Conservation (phyloP, 1,284 basidiomycete genomes). For the Porodaedalea pini region DNA sequence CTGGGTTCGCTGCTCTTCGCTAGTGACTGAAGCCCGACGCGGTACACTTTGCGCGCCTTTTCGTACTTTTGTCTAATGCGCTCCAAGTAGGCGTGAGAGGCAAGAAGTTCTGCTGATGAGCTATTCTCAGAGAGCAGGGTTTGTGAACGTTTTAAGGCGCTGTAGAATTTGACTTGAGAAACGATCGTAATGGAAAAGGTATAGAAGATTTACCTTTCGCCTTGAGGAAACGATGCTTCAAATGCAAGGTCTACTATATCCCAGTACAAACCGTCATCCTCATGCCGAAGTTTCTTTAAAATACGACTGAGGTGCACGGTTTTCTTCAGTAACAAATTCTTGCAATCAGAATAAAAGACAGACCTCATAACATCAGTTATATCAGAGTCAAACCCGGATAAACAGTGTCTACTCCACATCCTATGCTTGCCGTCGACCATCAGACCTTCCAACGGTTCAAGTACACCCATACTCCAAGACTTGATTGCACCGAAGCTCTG, state of each 20-base stretch:
- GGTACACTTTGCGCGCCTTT: constrained; percentile 83
- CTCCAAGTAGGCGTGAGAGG: constrained; percentile 78
- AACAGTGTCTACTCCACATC: constrained; percentile 29
- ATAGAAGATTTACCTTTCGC: constrained; percentile 50
- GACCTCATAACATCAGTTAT: constrained; percentile 6
- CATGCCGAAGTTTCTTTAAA: constrained; percentile 52
- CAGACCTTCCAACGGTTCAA: constrained; percentile 52
- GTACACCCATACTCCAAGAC: constrained; percentile 53
- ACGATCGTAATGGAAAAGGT: constrained; percentile 5
- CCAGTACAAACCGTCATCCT: constrained; percentile 55
- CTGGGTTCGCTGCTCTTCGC: constrained; percentile 34
- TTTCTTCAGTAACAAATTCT: neutral
- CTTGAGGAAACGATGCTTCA: constrained; percentile 52
- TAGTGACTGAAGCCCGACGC: constrained; percentile 53
- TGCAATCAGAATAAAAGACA: neutral
- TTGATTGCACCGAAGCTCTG: constrained; percentile 63
- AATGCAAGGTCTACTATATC: constrained; percentile 62
- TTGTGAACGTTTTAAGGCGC: constrained; percentile 74
- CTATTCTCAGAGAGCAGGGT: constrained; percentile 58
- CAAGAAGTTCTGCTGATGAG: constrained; percentile 74
- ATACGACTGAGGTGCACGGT: neutral
- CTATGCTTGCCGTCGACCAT: constrained; percentile 35
- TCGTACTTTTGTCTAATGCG: constrained; percentile 63
- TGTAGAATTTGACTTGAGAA: constrained; percentile 30
- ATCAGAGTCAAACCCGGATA: neutral